Evolutionary conservation across 1,139 yeast species (phyloP).

Genomic region (Sugiyamaella xylanicola): DNA sequence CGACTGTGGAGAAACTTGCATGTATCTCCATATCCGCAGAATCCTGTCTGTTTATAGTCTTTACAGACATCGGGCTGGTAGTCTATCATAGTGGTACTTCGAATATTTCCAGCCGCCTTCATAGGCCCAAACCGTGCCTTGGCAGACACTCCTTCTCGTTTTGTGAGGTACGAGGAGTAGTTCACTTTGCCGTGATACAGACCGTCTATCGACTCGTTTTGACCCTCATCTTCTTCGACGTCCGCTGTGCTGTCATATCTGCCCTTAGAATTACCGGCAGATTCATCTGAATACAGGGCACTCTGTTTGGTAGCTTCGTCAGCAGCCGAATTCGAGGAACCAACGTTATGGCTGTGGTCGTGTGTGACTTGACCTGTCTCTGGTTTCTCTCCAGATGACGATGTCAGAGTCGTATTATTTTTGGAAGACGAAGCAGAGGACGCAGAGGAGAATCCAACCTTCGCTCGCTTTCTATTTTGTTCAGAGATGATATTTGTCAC

Average conservation of each 20-base stretch:
- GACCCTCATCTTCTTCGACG: background rate
- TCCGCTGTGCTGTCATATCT: slow-evolving; percentile 1
- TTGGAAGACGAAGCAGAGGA: background rate
- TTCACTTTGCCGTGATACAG: slow-evolving; percentile 43
- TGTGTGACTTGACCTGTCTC: slow-evolving; percentile 28
- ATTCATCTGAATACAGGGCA: slow-evolving; percentile 29
- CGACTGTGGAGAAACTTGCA: slow-evolving; percentile 92
- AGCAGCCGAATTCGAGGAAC: slow-evolving; percentile 28
- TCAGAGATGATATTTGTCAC: background rate
- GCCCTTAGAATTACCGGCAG: background rate
- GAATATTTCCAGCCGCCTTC: slow-evolving; percentile 53
- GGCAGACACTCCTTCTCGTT: slow-evolving; percentile 26
- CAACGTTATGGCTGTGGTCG: slow-evolving; percentile 25
- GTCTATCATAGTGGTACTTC: slow-evolving; percentile 77
- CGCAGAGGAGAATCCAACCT: background rate
- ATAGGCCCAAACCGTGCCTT: slow-evolving; percentile 32
- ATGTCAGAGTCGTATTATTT: slow-evolving; percentile 11
- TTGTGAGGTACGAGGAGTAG: slow-evolving; percentile 39
- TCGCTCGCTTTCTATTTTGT: background rate
- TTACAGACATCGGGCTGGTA: slow-evolving; percentile 95
- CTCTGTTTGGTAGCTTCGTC: slow-evolving; percentile 45
- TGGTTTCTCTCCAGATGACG: too few species aligned
- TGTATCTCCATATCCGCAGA: slow-evolving; percentile 97
- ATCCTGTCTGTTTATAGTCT: slow-evolving; percentile 88
- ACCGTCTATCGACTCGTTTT: slow-evolving; percentile 31